Evolutionary conservation across 1,139 yeast species (phyloP).

Genomic region (Saccharomycopsis hybrid): DNA sequence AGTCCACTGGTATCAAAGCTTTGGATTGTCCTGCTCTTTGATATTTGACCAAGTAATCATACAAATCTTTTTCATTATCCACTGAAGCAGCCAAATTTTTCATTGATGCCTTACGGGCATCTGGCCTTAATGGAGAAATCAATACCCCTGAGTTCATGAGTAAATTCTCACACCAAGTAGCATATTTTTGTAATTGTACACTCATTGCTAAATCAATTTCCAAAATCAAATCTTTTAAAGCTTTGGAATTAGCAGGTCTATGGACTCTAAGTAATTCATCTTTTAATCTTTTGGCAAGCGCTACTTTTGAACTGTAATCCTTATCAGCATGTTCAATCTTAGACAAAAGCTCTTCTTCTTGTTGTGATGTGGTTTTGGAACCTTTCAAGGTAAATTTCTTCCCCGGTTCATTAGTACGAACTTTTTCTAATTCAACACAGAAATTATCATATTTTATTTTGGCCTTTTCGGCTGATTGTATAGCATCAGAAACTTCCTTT

Average conservation of each 20-base stretch:
- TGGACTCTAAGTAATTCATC: constrained; percentile 64
- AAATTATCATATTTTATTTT: constrained; percentile 71
- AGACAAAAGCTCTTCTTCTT: constrained; percentile 80
- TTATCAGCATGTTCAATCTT: constrained; percentile 81
- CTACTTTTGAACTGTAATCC: constrained; percentile 76
- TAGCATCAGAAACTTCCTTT: constrained; percentile 77
- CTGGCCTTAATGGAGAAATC: constrained; percentile 59
- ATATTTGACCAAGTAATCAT: constrained; percentile 53
- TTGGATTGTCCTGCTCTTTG: constrained; percentile 35
- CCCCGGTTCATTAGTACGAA: constrained; percentile 74
- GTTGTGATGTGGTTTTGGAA: constrained; percentile 68
- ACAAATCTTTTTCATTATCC: constrained; percentile 78
- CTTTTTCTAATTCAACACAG: constrained; percentile 81
- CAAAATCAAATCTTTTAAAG: constrained; percentile 67
- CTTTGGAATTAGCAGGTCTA: constrained; percentile 72
- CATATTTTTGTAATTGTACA: constrained; percentile 80
- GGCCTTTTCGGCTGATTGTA: constrained; percentile 81
- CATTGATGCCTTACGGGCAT: constrained; percentile 54
- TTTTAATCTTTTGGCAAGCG: constrained; percentile 64
- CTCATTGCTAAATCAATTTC: constrained; percentile 88
- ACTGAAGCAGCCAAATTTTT: constrained; percentile 67
- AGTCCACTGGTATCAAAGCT: constrained; percentile 60
- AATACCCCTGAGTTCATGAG: constrained; percentile 81
- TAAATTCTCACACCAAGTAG: constrained; percentile 80
- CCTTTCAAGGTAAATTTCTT: constrained; percentile 73